Evolutionary conservation across 78 protist species (phyloP).

Genomic region (Pelomyxa schiedti): DNA sequence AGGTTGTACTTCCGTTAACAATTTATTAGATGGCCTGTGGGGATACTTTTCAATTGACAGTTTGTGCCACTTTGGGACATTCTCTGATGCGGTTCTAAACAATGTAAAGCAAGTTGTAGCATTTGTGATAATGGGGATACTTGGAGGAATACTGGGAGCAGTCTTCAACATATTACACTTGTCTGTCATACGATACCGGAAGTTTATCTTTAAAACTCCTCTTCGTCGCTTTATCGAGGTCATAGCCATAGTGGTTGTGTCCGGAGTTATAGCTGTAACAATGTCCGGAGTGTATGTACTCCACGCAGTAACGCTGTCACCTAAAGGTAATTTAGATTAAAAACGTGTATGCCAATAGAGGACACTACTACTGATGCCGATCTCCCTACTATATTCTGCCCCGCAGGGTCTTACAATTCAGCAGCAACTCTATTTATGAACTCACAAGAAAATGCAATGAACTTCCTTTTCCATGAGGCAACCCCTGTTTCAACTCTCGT

Average conservation of each 20-base stretch:
- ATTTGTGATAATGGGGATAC: background rate
- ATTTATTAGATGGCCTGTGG: no score
- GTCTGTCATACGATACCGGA: background rate
- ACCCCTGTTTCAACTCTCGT: background rate
- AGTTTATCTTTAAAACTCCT: background rate
- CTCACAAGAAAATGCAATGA: constrained; percentile 1
- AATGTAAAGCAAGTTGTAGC: background rate
- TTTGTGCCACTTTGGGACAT: background rate
- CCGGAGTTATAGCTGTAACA: background rate
- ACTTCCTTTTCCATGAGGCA: background rate
- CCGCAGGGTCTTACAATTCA: constrained; percentile 9
- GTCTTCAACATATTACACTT: background rate
- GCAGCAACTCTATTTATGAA: background rate
- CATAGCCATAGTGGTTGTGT: background rate
- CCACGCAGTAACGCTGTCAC: no score
- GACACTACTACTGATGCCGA: background rate
- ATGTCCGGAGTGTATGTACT: no score
- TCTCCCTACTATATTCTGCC: background rate
- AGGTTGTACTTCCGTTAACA: background rate
- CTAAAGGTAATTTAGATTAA: no score
- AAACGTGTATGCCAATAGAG: no score
- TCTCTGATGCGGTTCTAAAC: background rate
- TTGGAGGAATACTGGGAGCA: background rate
- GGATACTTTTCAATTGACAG: no score
- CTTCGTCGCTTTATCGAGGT: background rate